Percentiles rank a stretch among this genome's conserved stretches.
Evolutionary conservation across 176 grass and related monocot species (phyloP).

Genomic region (Otatea glauca): DNA sequence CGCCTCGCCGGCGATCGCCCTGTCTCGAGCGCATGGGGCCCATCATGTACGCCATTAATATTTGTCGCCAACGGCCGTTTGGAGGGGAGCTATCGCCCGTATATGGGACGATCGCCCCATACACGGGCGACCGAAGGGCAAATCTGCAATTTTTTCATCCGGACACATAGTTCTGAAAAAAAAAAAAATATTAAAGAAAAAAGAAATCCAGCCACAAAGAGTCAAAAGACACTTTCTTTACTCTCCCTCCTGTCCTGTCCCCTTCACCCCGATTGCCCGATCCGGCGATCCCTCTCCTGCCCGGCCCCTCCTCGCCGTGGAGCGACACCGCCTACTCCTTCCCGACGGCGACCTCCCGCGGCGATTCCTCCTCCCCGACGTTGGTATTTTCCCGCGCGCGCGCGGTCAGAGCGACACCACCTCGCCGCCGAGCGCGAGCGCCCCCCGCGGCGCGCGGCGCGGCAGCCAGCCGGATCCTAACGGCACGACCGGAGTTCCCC

Average conservation of each 20-base stretch:
- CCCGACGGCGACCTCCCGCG: not conserved
- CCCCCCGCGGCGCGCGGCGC: not conserved
- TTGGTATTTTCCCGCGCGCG: not conserved
- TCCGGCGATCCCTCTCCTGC: constrained; percentile 5
- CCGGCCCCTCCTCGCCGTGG: not conserved
- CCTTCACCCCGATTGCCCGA: not conserved
- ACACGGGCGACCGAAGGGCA: no score
- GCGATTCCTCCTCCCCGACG: not conserved
- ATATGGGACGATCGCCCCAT: no score
- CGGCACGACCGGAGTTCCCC: not conserved
- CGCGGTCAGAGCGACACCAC: not conserved
- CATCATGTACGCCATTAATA: no score
- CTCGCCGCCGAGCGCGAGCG: not conserved
- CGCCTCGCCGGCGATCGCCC: no score
- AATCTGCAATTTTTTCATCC: no score
- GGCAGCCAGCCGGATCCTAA: not conserved
- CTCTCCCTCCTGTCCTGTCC: not conserved
- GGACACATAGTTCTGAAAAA: no score
- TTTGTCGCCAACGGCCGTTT: no score
- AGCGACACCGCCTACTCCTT: not conserved
- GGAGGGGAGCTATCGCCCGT: no score
- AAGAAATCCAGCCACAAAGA: no score
- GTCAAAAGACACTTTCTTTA: no score
- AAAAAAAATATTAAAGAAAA: no score
- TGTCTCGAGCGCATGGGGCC: no score